Base-by-base conservation (phyloP, 257 asterid species). In the Nicotiana obtusifolia region DNA sequence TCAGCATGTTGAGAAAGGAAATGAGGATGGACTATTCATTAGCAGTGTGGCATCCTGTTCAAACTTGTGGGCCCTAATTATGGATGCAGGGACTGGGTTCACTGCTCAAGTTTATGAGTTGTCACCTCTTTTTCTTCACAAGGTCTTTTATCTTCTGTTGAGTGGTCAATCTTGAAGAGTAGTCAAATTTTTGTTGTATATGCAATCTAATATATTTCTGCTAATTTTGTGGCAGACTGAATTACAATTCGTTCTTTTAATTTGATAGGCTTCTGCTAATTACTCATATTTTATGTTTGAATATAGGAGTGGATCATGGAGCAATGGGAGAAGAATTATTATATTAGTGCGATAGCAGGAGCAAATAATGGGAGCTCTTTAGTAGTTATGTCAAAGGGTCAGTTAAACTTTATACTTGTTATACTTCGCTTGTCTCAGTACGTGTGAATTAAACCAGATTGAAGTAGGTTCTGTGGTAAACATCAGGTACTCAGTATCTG, bases 351-450 rank as follows among this genome's bases (percentile, higher is more conserved):
- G 1, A 81, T 91, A 76, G 93, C 93, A 11, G 96, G 96, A 67
- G 90, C 91, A 54, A 84, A 80, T 81, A 90, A 91, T 80, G 97
- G 93, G 64, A 90, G 93, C 83, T 90, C 97, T 13, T 79, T 92
- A 81, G 90, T 90, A 8, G 89, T 91, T 24, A 91, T 91, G 96
- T 91, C 96, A 2, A 91, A 89, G 84, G 93, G 96, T 90, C 16
- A 78, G 93, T 86, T 15, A 15, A 61, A 37, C 65, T 19, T 69
- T 30, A 71, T 44, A 17, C 73, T 16, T 26, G 14, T 10, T 4
- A 16, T n/a, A n/a, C 22, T 31, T 15, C 24, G 9, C 10, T 28
- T 44, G 44, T 65, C 16, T 31, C 9, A 33, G 49, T 66, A 10
- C 10, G 16, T 33, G 20, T 57, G 33, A 30, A 13, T 26, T 35